These are phyloP conservation scores for Davidsoniella eucalypti DNA, from an alignment of 2,329 filamentous ascomycete species.

Conservation along the genomic window DNA sequence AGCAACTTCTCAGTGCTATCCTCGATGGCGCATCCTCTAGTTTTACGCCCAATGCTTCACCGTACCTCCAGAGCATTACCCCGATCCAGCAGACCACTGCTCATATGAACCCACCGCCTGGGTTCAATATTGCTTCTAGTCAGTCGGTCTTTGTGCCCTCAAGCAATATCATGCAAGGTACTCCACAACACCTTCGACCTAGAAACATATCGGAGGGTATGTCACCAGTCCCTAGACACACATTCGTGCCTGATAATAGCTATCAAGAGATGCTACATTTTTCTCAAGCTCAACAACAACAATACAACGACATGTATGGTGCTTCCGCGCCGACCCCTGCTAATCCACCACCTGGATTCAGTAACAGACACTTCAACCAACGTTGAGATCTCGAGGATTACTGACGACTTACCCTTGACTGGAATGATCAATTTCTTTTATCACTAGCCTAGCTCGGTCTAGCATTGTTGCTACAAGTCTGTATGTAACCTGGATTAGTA, in stretches of 20 bases:
- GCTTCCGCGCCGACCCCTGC: neutral
- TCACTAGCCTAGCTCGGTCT: no score
- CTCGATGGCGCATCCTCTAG: slow-evolving; percentile 4
- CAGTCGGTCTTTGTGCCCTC: neutral
- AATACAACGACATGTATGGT: neutral
- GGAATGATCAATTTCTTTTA: no score
- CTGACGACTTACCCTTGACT: no score
- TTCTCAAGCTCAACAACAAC: neutral
- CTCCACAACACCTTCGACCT: slow-evolving; percentile 6
- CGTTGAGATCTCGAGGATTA: neutral
- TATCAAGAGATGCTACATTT: neutral
- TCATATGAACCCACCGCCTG: slow-evolving; percentile 1
- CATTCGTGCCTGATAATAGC: no score
- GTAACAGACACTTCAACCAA: neutral
- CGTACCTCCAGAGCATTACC: slow-evolving; percentile 7
- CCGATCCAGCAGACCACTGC: slow-evolving; percentile 2
- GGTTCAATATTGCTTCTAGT: neutral
- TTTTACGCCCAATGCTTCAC: neutral
- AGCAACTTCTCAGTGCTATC: slow-evolving; percentile 5
- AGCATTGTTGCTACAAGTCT: no score
- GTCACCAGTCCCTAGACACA: no score
- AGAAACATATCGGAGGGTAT: neutral
- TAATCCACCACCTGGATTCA: slow-evolving; percentile 5
- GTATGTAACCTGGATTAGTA: no score
- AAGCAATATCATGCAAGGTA: neutral